Evolutionary conservation across 768 basidiomycete genomes (phyloP), one percentile per base, ranked within the genome.

Genomic region (Sarcomyxa edulis): DNA sequence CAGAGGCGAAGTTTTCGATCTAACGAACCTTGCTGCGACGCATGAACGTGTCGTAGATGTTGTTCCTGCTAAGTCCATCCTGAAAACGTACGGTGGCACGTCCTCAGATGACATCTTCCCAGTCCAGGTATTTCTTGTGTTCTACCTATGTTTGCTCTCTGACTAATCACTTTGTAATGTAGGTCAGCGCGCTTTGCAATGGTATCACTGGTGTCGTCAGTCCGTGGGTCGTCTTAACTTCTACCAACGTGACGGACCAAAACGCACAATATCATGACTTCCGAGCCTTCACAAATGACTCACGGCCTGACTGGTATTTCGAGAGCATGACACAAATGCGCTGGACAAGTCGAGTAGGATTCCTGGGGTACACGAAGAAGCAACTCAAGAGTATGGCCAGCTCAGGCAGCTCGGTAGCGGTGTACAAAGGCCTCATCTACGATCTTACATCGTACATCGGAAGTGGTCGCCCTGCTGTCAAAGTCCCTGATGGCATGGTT

Each of bases 271-370:
- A 98, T 57, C 96, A 98, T 58, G 95, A 99, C 56, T 99, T 99
- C 77, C 86, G 95, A 12, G 83, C 82, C 0, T 81, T 71, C 54
- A 84, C 82, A 24, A 85, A 81, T 42, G 95, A 98, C 53, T 84
- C 85, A 0, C 78, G 96, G 7, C 95, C 96, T 0, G 96, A 99
- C 55, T 99, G 96, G 96, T 99, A 98, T 60, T 93, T 87, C 48
- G 86, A 98, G 64, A 71, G 69, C 43, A 98, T 99, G 96, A 86
- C 88, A 3, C 59, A 76, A 54, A 84, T 99, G 84, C 86, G 96
- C 6, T 96, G 84, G 69, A 83, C 78, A 37, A 79, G 78, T 49
- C 86, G 95, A 26, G 75, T 81, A 27, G 96, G 96, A 0, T 97
- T 94, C 56, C 53, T 95, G 35, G 95, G 93, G 0, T 84, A 77